Percentiles rank a stretch among this genome's conserved stretches.
Conservation (phyloP, 164 flowering plant genomes). For the Annona cherimola region DNA sequence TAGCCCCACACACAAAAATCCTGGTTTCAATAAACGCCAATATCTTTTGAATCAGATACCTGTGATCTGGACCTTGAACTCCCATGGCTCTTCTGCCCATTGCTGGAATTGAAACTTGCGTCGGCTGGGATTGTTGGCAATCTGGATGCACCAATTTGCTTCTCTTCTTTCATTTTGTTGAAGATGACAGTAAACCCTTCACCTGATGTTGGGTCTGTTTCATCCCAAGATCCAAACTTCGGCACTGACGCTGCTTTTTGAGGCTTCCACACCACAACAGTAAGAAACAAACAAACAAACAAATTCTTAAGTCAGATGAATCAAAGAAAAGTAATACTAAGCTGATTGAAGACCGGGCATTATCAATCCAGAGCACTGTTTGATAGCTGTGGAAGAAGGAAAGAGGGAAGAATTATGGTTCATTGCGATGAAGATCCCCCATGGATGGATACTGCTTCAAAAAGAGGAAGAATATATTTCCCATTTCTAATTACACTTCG, state of each 20-base stretch:
- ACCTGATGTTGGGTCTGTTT: conserved; percentile 52
- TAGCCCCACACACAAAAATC: background rate
- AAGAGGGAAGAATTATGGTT: background rate
- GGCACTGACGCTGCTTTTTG: conserved; percentile 48
- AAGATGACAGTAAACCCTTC: conserved; percentile 65
- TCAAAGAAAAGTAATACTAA: background rate
- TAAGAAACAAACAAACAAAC: background rate
- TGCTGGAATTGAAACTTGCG: conserved; percentile 10
- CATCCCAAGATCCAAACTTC: conserved; percentile 72
- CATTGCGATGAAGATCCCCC: background rate
- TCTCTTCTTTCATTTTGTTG: conserved; percentile 53
- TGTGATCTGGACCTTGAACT: conserved; percentile 17
- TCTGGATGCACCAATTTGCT: conserved; percentile 29
- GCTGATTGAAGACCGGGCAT: background rate
- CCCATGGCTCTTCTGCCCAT: conserved; percentile 12
- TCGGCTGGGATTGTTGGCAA: conserved; percentile 18
- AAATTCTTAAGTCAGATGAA: background rate
- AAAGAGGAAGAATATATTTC: too few relatives aligned
- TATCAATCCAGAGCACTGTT: too few relatives aligned
- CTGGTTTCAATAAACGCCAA: background rate
- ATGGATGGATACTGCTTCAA: too few relatives aligned
- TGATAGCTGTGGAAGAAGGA: background rate
- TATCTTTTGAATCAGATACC: conserved; percentile 16
- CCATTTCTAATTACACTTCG: too few relatives aligned
- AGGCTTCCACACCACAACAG: conserved; percentile 18